These are phyloP conservation scores for Penicillium lividum DNA, from an alignment of 495 filamentous ascomycete species.

Conservation along the genomic window DNA sequence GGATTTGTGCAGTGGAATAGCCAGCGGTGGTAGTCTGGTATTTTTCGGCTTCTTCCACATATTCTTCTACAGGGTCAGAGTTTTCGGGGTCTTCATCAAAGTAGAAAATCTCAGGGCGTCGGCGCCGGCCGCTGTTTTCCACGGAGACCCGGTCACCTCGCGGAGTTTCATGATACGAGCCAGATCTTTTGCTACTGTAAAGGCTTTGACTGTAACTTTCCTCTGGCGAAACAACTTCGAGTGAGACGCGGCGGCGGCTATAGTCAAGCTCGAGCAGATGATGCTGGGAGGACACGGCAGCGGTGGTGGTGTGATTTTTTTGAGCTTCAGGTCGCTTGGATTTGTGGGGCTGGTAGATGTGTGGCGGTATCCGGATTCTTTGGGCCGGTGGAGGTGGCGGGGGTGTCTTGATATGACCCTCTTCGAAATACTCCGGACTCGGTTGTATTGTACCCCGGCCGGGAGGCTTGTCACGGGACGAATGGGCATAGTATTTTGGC, in stretches of 20 bases:
- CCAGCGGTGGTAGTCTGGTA: constrained; percentile 44
- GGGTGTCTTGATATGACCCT: constrained; percentile 44
- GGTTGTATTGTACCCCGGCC: constrained; percentile 11
- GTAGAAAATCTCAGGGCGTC: constrained; percentile 31
- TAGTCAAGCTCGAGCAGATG: constrained; percentile 38
- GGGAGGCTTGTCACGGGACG: constrained; percentile 7
- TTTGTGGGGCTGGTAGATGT: constrained; percentile 33
- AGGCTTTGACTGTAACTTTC: constrained; percentile 39
- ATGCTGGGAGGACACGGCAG: constrained; percentile 31
- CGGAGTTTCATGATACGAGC: constrained; percentile 34
- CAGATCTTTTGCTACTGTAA: constrained; percentile 28
- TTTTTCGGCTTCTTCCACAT: constrained; percentile 35
- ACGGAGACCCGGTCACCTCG: constrained; percentile 36
- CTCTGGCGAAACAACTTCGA: constrained; percentile 35
- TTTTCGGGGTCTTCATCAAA: constrained; percentile 22
- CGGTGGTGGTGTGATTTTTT: constrained; percentile 30
- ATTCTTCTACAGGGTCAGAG: constrained; percentile 26
- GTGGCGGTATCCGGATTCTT: constrained; percentile 30
- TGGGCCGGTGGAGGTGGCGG: constrained; percentile 35
- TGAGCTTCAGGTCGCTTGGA: constrained; percentile 26
- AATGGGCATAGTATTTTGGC: constrained; percentile 8
- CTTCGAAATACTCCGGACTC: constrained; percentile 38
- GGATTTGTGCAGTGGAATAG: constrained; percentile 26
- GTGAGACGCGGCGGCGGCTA: constrained; percentile 28
- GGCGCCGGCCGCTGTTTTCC: constrained; percentile 37